These are phyloP conservation scores for Diaporthe citriasiana DNA, from an alignment of 2,329 filamentous ascomycete species.

Conservation along the genomic window DNA sequence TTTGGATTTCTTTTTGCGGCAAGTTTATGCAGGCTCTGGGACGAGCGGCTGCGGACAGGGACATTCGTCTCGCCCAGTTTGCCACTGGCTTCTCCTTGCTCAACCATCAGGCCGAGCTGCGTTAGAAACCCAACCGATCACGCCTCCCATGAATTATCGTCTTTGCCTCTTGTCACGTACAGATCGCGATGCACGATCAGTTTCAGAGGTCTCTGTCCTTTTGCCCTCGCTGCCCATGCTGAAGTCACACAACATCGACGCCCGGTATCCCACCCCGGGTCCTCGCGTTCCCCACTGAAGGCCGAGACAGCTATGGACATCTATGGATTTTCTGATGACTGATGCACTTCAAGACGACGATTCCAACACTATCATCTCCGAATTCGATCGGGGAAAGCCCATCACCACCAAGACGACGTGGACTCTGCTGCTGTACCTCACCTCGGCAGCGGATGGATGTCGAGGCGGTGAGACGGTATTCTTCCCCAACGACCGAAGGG, in stretches of 20 bases:
- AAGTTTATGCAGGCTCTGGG: conserved; percentile 27
- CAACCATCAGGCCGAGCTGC: conserved; percentile 30
- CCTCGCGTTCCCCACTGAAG: conserved; percentile 13
- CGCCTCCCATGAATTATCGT: conserved; percentile 6
- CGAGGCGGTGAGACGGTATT: conserved; percentile 92
- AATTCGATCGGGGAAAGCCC: conserved; percentile 54
- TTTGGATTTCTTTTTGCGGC: conserved; percentile 1
- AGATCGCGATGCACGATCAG: neutral
- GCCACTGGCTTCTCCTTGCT: conserved; percentile 4
- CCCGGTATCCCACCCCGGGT: neutral
- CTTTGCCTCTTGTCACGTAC: neutral
- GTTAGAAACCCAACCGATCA: conserved; percentile 21
- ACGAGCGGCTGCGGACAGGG: conserved; percentile 9
- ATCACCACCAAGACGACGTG: conserved; percentile 82
- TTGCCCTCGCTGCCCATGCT: neutral
- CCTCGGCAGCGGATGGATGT: conserved; percentile 80
- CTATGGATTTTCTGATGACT: conserved; percentile 40
- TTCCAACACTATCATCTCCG: conserved; percentile 78
- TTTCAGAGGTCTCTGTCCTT: neutral
- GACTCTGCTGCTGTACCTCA: conserved; percentile 91
- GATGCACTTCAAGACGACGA: conserved; percentile 82
- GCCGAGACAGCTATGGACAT: conserved; percentile 6
- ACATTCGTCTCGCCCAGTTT: neutral
- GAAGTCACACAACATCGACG: conserved; percentile 3
- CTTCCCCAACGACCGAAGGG: conserved; percentile 77